Base-by-base conservation (phyloP, 805 yeast genomes). In the Lipomyces orientalis region DNA sequence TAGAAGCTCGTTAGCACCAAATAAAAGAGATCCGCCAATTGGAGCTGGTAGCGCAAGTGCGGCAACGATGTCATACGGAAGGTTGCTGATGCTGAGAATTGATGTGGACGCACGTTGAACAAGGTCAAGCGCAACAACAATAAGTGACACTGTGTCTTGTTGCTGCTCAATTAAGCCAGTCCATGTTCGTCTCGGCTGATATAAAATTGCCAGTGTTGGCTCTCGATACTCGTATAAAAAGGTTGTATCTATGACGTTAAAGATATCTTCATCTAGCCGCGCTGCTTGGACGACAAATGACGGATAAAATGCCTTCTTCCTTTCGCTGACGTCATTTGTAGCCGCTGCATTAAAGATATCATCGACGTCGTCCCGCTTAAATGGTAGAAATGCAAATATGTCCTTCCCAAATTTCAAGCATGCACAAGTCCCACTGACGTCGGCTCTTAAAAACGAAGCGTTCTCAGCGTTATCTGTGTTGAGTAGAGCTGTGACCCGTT, bases 1-100 rank as follows among this genome's bases (percentile, higher is more conserved):
- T 10, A 91, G 79, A 8, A 93, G 72, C 73, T 89, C 90, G 75
- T 93, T 93, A 46, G 89, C 84, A 0, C 98, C 97, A 2, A 91
- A 63, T 4, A 86, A 72, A 6, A 93, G 78, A 58, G 87, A 80
- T 0, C 98, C 97, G 68, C 87, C 87, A 43, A 89, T 79, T 0
- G 94, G 92, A 1, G 82, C 81, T 1, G 85, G 82, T 43, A 92
- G 79, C 0, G 97, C 88, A 9, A 89, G 77, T 9, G 93, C 78
- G 16, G 83, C 79, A 71, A 87, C 88, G 1, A 89, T 76, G 76
- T 91, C 97, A 78, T 86, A 91, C 0, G 97, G 97, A 35, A 94
- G 79, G 51, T 83, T 83, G 16, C 85, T 83, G 6, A 90, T 80
- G 60, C 86, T 87, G 67, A 89, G 82, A 52, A 93, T 90, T 0